These are phyloP conservation scores for Leptomonas pyrrhocoris DNA, from an alignment of 208 protist species.

Conservation along the genomic window DNA sequence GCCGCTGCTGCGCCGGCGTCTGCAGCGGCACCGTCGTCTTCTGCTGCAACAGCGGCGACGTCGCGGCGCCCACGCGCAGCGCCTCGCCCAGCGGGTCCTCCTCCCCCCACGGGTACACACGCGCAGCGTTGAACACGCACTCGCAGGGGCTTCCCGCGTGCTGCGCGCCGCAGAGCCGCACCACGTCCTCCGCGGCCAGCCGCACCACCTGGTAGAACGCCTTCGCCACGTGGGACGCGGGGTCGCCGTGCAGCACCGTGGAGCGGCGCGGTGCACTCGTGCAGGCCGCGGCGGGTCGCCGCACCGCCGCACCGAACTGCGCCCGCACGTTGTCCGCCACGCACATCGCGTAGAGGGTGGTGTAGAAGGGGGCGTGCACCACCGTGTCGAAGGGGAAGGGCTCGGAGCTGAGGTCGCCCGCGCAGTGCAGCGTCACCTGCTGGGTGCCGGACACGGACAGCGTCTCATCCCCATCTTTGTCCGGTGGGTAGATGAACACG, in stretches of 20 bases:
- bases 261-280: slow-evolving; percentile 1
- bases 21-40: slow-evolving; percentile 16
- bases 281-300: not conserved
- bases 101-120: slow-evolving; percentile 22
- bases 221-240: not conserved
- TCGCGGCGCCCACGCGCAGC: not conserved
- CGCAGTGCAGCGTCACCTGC: slow-evolving; percentile 27
- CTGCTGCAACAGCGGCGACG: slow-evolving; percentile 8
- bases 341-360: slow-evolving; percentile 5
- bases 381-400: slow-evolving; percentile 18
- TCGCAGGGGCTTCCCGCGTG: slow-evolving; percentile 11
- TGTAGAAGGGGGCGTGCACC: slow-evolving; percentile 12
- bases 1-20: slow-evolving; percentile 6
- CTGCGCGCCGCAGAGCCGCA: slow-evolving; percentile 10
- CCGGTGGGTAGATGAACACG: slow-evolving; percentile 9
- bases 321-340: slow-evolving; percentile 3
- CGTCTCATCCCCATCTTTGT: slow-evolving; percentile 2
- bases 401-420: slow-evolving; percentile 7
- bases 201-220: slow-evolving; percentile 18
- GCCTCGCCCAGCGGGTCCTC: slow-evolving; percentile 4
- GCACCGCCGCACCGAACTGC: slow-evolving; percentile 19
- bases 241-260: slow-evolving; percentile 19
- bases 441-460: slow-evolving; percentile 11
- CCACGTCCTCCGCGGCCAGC: slow-evolving; percentile 18
- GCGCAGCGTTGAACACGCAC: slow-evolving; percentile 15